Base-by-base conservation (phyloP, 352 stramenopile genomes). In the Phytophthora melonis region DNA sequence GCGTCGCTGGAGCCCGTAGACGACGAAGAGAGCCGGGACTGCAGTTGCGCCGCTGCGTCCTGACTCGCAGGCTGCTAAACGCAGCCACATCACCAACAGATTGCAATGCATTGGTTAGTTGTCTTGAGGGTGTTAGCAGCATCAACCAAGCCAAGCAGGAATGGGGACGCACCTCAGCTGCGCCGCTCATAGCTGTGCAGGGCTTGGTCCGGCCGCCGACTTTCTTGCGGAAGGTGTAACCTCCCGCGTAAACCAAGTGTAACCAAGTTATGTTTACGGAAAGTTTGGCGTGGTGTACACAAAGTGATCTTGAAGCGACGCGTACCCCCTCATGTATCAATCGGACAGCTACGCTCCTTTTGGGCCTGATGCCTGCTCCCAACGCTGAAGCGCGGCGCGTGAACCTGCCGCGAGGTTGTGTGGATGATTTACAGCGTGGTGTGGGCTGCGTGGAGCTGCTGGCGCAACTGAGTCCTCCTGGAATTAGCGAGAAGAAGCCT, bases 401-500 rank as follows among this genome's bases (percentile, higher is more conserved):
- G 21, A 75, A 63, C 25, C 54, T 86, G 10, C 82, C 80, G 21
- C 67, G 79, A 68, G 80, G 84, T 8, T 91, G 72, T n/a, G 75
- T 91, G 27, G 88, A 91, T 58, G 82, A 90, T 21, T 76, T 93
- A 59, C 84, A 92, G 55, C 77, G 76, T 16, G 81, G 75, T 9
- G 58, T 82, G 11, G 73, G 68, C 0, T 88, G 85, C 21, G 82
- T 93, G 55, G 85, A 92, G 63, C 65, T 93, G 14, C 53, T 87
- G 49, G 79, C 78, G 57, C 78, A 82, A n/a, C 67, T 93, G 47
- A 52, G 67, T 45, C 71, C 83, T 5, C 86, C 91, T 3, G 80
- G 80, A 14, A 68, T 91, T 53, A 84, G 75, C 69, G 86, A 91
- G n/a, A 95, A 95, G 74, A 90, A 90, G 52, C 75, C 80, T 23